A percentile compares a stretch with the other conserved stretches of the same genome.
Evolutionary conservation across 148 eudicot species (phyloP).

Genomic region (Nepenthes gracilis): DNA sequence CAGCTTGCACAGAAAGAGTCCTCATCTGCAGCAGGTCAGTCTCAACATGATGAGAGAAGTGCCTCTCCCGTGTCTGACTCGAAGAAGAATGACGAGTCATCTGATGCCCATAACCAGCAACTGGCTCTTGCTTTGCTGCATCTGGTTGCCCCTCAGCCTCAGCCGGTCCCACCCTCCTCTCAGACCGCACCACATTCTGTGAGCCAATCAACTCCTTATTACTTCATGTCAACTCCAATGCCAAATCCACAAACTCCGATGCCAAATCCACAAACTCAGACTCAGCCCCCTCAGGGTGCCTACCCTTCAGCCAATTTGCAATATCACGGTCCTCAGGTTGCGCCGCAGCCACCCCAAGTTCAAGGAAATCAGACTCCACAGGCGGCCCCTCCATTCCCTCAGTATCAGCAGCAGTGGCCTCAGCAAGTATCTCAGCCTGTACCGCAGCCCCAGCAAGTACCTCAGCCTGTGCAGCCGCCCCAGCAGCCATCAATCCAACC

Average conservation of each 20-base stretch:
- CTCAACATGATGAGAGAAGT: conserved; percentile 50
- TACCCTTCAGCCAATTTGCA: conserved; percentile 45
- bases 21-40: conserved; percentile 22
- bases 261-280: conserved; percentile 28
- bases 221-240: conserved; percentile 41
- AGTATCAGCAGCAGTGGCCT: conserved; percentile 71
- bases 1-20: conserved; percentile 87
- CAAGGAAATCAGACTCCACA: conserved; percentile 54
- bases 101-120: conserved; percentile 58
- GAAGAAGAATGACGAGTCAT: conserved; percentile 39
- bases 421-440: conserved; percentile 48
- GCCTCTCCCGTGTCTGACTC: conserved; percentile 35
- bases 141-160: conserved; percentile 47
- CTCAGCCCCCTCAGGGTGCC: conserved; percentile 41
- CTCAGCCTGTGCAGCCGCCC: conserved; percentile 41
- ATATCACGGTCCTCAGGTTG: conserved; percentile 32
- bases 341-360: conserved; percentile 42
- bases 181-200: conserved; percentile 32
- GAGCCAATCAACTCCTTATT: conserved; percentile 41
- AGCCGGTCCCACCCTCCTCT: conserved; percentile 30
- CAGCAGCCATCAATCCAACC: conserved; percentile 40
- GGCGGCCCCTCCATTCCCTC: conserved; percentile 30
- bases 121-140: conserved; percentile 67
- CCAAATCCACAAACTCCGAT: conserved; percentile 37
- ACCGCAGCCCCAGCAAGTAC: conserved; percentile 27